Percentiles rank a stretch among this genome's conserved stretches.
These are phyloP conservation scores for Huntiella abstrusa DNA, from an alignment of 2,329 filamentous ascomycete species.

Conservation along the genomic window DNA sequence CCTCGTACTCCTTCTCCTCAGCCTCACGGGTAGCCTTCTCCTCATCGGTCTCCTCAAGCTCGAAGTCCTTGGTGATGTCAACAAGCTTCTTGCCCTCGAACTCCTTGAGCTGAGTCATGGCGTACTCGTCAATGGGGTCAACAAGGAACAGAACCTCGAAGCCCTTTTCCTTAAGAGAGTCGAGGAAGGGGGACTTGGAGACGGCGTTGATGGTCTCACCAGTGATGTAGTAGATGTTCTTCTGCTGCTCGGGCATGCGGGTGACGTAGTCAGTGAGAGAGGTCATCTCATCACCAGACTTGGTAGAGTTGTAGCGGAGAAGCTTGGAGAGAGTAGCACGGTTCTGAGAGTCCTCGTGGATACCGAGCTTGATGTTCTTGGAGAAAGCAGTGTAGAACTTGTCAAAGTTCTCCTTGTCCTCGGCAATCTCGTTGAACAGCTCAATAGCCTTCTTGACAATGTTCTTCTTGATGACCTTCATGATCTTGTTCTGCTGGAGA, in stretches of 20 bases:
- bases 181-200: slow-evolving; percentile 94
- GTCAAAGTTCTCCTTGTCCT: slow-evolving; percentile 99
- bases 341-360: slow-evolving; percentile 99
- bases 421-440: slow-evolving; percentile 96
- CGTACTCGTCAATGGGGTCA: slow-evolving; percentile 98
- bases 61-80: slow-evolving; percentile 99
- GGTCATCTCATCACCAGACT: slow-evolving; percentile 89
- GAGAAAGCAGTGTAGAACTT: slow-evolving; percentile 99
- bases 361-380: slow-evolving; percentile 99
- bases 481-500: slow-evolving; percentile 99
- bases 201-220: slow-evolving; percentile 99
- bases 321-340: slow-evolving; percentile 85
- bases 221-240: slow-evolving; percentile 99
- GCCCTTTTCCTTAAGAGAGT: slow-evolving; percentile 95
- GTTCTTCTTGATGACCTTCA: slow-evolving; percentile 99
- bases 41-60: slow-evolving; percentile 98
- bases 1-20: slow-evolving; percentile 97
- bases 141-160: slow-evolving; percentile 99
- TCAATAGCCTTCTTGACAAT: slow-evolving; percentile 99
- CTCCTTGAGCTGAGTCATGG: slow-evolving; percentile 99
- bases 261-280: slow-evolving; percentile 96
- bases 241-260: slow-evolving; percentile 99
- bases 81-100: slow-evolving; percentile 99
- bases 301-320: slow-evolving; percentile 96
- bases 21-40: slow-evolving; percentile 92